These are phyloP conservation scores for Scheffersomyces segobiensis DNA, from an alignment of 1,139 yeast genomes.

Conservation along the genomic window DNA sequence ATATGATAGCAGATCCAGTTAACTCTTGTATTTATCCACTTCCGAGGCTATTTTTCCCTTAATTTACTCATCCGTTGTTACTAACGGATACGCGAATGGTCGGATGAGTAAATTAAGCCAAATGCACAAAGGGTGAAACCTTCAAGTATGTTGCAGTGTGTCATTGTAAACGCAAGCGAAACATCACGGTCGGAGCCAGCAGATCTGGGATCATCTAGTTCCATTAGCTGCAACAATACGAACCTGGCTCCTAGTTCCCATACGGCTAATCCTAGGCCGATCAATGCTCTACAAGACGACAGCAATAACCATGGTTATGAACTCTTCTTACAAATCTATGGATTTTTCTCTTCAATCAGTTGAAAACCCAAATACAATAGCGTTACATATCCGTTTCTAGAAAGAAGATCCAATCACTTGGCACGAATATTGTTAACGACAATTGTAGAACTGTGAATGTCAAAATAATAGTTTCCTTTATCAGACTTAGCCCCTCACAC, in stretches of 20 bases:
- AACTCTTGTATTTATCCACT: neutral
- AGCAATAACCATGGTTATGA: neutral
- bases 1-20: neutral
- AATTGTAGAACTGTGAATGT: neutral
- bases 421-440: neutral
- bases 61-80: neutral
- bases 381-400: too few relatives aligned
- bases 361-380: too few relatives aligned
- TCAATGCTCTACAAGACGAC: neutral
- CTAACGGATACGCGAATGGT: neutral
- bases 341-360: neutral
- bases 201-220: neutral
- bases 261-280: neutral
- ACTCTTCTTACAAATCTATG: neutral
- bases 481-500: neutral
- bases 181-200: neutral
- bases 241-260: neutral
- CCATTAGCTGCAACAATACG: neutral
- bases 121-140: neutral
- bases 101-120: too few relatives aligned
- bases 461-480: neutral
- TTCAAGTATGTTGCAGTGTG: neutral
- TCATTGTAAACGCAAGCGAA: neutral
- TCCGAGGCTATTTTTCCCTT: neutral
- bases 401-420: too few relatives aligned